Conservation (phyloP, 805 yeast species). For the Lipomyces orientalis region DNA sequence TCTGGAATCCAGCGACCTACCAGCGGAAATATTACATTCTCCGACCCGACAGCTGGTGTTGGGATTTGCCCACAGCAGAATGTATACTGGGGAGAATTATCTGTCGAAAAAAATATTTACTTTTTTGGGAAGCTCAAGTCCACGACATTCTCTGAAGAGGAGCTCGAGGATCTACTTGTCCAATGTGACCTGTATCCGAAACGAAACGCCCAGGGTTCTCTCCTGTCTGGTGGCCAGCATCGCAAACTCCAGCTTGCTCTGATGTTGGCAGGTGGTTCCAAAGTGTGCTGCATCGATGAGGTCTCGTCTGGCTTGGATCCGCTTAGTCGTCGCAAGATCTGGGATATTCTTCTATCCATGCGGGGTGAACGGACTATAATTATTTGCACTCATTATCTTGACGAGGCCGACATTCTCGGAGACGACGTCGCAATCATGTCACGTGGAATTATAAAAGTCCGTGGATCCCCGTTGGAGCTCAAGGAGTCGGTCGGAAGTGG, state of each 20-base stretch:
- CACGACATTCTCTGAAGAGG: constrained; percentile 14
- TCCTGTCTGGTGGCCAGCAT: constrained; percentile 46
- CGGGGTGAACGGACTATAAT: constrained; percentile 42
- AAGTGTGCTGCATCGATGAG: constrained; percentile 46
- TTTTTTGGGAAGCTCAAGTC: constrained; percentile 43
- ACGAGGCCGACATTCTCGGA: constrained; percentile 45
- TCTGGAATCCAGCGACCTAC: constrained; percentile 38
- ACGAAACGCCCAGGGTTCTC: constrained; percentile 29
- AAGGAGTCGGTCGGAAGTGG: constrained; percentile 44
- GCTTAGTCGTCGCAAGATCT: constrained; percentile 44
- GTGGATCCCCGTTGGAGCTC: constrained; percentile 43
- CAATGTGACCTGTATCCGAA: constrained; percentile 43
- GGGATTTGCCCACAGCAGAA: constrained; percentile 47
- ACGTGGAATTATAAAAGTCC: constrained; percentile 41
- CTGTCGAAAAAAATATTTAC: constrained; percentile 43
- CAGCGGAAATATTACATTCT: constrained; percentile 39
- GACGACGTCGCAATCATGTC: constrained; percentile 44
- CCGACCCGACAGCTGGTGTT: constrained; percentile 32
- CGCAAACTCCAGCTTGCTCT: constrained; percentile 46
- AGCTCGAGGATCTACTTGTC: constrained; percentile 34
- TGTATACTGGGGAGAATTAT: constrained; percentile 44
- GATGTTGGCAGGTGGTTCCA: constrained; percentile 45
- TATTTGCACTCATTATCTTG: constrained; percentile 46
- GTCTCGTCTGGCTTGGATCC: constrained; percentile 48
- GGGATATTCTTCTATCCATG: constrained; percentile 44